Percentiles rank a stretch among this genome's conserved stretches.
phyloP scores from a whole-genome alignment of 2,329 filamentous ascomycete genomes.

The Neofusicoccum umdonicola region DNA sequence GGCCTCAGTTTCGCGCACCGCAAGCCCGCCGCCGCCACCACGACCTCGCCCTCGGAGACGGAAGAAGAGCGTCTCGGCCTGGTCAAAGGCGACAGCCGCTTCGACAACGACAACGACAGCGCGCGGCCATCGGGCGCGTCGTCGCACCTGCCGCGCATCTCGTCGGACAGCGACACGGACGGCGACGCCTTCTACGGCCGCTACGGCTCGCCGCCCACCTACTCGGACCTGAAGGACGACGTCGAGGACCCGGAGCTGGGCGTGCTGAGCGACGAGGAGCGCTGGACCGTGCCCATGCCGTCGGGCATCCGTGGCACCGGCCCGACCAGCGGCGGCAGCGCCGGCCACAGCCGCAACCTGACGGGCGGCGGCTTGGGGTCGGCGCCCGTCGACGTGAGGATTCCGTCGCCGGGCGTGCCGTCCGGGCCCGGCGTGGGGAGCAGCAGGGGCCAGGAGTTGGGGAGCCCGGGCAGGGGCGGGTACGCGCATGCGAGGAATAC shows the following conservation, averaged over 20 bases:
- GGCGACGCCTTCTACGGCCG: conserved; percentile 11
- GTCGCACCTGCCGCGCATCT: neutral
- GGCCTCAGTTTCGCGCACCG: conserved; percentile 28
- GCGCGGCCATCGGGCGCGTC: neutral
- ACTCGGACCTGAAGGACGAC: conserved; percentile 7
- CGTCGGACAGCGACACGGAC: neutral
- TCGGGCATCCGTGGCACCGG: neutral
- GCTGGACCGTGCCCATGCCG: conserved; percentile 10
- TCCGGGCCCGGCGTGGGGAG: neutral
- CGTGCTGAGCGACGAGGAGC: conserved; percentile 11
- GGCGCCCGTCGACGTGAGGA: conserved; percentile 1
- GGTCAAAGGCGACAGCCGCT: conserved; percentile 65
- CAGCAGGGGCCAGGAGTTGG: neutral
- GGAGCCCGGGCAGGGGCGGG: neutral
- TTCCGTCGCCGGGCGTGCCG: conserved; percentile 13
- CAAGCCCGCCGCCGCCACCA: conserved; percentile 29
- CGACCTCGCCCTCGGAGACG: conserved; percentile 46
- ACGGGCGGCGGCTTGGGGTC: neutral
- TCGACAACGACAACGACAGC: neutral
- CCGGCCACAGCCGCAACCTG: neutral
- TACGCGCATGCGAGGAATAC: neutral
- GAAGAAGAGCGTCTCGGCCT: conserved; percentile 82
- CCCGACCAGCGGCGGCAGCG: neutral
- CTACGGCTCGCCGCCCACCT: conserved; percentile 5
- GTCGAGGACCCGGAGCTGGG: conserved; percentile 1